These are phyloP conservation scores for Pseudocercospora vitis DNA, from an alignment of 2,329 filamentous ascomycete genomes.

Conservation along the genomic window DNA sequence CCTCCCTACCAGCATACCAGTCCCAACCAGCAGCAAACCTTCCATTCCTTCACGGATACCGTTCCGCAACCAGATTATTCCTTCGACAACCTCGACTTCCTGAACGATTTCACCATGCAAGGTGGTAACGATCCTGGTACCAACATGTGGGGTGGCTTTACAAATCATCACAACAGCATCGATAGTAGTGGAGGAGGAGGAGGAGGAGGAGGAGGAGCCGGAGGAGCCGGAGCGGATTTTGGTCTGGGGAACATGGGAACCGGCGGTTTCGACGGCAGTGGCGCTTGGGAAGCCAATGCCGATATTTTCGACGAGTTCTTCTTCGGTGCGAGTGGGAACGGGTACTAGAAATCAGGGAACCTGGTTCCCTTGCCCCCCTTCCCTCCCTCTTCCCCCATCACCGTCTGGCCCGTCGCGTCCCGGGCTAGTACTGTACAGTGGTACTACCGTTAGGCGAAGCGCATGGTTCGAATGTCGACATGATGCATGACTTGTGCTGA, in stretches of 20 bases:
- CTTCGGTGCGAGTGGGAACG: conserved; percentile 55
- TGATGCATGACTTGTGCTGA: too few species aligned
- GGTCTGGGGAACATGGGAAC: conserved; percentile 48
- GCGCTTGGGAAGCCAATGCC: conserved; percentile 55
- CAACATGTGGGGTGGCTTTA: conserved; percentile 21
- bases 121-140: conserved; percentile 46
- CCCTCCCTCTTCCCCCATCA: too few species aligned
- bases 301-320: conserved; percentile 70
- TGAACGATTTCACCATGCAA: conserved; percentile 55
- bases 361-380: neutral
- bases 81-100: conserved; percentile 55
- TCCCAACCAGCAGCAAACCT: conserved; percentile 29
- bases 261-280: conserved; percentile 37
- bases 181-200: too few species aligned
- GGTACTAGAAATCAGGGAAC: conserved; percentile 6
- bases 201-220: too few species aligned
- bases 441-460: too few species aligned
- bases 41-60: conserved; percentile 12
- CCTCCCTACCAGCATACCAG: conserved; percentile 30
- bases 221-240: too few species aligned
- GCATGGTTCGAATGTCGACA: neutral
- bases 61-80: conserved; percentile 25
- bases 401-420: too few species aligned
- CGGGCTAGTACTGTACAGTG: too few species aligned
- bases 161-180: conserved; percentile 9